Percentiles rank a stretch among this genome's conserved stretches.
phyloP scores from a whole-genome alignment of 1,284 basidiomycete species.

The Rhodotorula mucilaginosa region DNA sequence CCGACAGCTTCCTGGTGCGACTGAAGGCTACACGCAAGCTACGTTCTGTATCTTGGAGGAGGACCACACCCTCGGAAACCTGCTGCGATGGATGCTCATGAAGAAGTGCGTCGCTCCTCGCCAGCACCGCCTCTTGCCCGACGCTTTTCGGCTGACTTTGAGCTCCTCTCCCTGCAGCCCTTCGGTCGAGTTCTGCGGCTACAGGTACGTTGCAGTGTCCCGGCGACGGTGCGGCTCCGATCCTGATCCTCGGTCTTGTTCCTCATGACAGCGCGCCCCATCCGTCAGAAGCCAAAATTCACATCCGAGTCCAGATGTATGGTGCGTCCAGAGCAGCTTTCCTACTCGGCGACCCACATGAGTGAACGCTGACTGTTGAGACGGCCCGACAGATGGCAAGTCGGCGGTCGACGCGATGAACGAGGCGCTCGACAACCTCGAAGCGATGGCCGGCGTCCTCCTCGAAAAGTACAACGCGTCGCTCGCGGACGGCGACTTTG shows the following conservation, averaged over 20 bases:
- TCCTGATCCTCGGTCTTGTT: not conserved
- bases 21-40: slow-evolving; percentile 72
- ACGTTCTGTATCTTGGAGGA: slow-evolving; percentile 92
- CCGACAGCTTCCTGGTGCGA: slow-evolving; percentile 50
- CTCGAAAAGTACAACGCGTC: slow-evolving; percentile 40
- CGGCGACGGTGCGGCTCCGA: not conserved
- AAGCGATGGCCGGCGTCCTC: slow-evolving; percentile 38
- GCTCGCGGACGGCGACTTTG: slow-evolving; percentile 40
- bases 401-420: slow-evolving; percentile 39
- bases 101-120: slow-evolving; percentile 69
- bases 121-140: not conserved
- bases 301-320: slow-evolving; percentile 97
- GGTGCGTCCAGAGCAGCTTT: slow-evolving; percentile 59
- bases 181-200: slow-evolving; percentile 98
- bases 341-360: not conserved
- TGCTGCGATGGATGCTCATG: slow-evolving; percentile 96
- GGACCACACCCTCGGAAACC: slow-evolving; percentile 92
- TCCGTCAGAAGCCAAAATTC: slow-evolving; percentile 93
- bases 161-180: slow-evolving; percentile 70
- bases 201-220: slow-evolving; percentile 62
- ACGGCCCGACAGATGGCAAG: slow-evolving; percentile 38
- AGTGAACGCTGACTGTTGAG: not conserved
- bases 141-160: not conserved
- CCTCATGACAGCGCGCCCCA: slow-evolving; percentile 70
- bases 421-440: slow-evolving; percentile 43